These are phyloP conservation scores for Scedosporium dehoogii DNA, from an alignment of 2,329 filamentous ascomycete species.

Conservation along the genomic window DNA sequence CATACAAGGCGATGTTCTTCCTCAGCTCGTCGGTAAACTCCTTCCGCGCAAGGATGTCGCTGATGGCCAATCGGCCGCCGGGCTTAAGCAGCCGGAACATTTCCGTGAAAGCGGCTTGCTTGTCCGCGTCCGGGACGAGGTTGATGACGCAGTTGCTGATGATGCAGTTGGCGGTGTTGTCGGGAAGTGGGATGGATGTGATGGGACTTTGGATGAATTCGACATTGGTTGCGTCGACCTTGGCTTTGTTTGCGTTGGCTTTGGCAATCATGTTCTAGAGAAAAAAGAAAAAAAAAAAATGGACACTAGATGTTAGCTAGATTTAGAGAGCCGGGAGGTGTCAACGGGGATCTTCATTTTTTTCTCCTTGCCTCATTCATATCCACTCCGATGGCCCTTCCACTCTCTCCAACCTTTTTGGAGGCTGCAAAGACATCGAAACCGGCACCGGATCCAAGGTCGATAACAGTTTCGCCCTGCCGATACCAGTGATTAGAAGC, in stretches of 20 bases:
- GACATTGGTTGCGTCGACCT: slow-evolving; percentile 30
- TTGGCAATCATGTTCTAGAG: slow-evolving; percentile 43
- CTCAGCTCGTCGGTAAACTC: slow-evolving; percentile 36
- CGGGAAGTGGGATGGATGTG: slow-evolving; percentile 34
- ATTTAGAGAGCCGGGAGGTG: neutral
- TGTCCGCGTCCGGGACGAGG: slow-evolving; percentile 42
- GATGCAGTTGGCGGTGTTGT: slow-evolving; percentile 38
- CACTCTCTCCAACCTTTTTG: slow-evolving; percentile 34
- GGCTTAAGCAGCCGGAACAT: slow-evolving; percentile 47
- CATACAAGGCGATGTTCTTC: slow-evolving; percentile 40
- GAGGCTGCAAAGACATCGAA: slow-evolving; percentile 48
- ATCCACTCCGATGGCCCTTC: slow-evolving; percentile 45
- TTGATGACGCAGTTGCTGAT: slow-evolving; percentile 57
- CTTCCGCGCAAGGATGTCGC: slow-evolving; percentile 47
- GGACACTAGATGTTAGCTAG: neutral
- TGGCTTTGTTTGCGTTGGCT: slow-evolving; percentile 33
- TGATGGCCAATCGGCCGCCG: slow-evolving; percentile 47
- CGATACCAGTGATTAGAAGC: neutral
- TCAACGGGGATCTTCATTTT: neutral
- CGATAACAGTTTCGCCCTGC: slow-evolving; percentile 46
- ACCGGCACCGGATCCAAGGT: slow-evolving; percentile 47
- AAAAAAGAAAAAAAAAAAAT: too few relatives aligned
- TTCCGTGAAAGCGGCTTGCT: slow-evolving; percentile 44
- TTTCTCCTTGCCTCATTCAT: slow-evolving; percentile 40
- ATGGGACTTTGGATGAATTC: slow-evolving; percentile 42